Base-by-base conservation (phyloP, 768 basidiomycete genomes). In the Cubamyces lactineus region DNA sequence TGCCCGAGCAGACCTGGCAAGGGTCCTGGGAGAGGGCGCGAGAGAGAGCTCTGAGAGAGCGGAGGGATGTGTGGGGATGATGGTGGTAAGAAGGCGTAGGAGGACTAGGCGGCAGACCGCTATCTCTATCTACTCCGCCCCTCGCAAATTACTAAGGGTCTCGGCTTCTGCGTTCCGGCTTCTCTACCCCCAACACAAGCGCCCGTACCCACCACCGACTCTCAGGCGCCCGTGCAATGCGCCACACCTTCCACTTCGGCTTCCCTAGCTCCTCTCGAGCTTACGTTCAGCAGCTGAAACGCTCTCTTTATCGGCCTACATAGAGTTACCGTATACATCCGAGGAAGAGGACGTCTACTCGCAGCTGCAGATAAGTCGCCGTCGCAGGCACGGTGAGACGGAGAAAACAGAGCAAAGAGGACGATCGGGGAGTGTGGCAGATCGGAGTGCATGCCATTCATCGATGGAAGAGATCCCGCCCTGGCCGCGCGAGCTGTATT, bases 91-190 rank as follows among this genome's bases (percentile, higher is more conserved):
- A 55, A 59, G 46, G 17, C 26, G 26, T 46, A 5, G 26, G 24
- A 23, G 21, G 59, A 47, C 28, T 17, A 34, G 34, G 34, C 34
- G 34, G 34, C 34, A 34, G 34, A 34, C 34, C 34, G 53, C 43
- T 51, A 64, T 64, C 63, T 56, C 47, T 60, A 64, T 64, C 58
- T 64, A 64, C 42, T 59, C 58, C 63, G 63, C 43, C 48, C 47
- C 34, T 21, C 12, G 38, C 26, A 43, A 46, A 43, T 56, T 57
- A 53, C 50, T 59, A 59, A 53, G 57, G 28, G 28, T 50, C 53
- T 55, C 57, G 57, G 61, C 43, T 52, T 41, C 30, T 41, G 28
- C 49, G 28, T 62, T 62, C 61, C 55, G 55, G 49, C 49, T 59
- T 51, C 57, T 59, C n/a, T 43, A 55, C 43, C 19, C 42, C 12